Evolutionary conservation across 129 eudicot species (phyloP).

Genomic region (Silybum marianum): DNA sequence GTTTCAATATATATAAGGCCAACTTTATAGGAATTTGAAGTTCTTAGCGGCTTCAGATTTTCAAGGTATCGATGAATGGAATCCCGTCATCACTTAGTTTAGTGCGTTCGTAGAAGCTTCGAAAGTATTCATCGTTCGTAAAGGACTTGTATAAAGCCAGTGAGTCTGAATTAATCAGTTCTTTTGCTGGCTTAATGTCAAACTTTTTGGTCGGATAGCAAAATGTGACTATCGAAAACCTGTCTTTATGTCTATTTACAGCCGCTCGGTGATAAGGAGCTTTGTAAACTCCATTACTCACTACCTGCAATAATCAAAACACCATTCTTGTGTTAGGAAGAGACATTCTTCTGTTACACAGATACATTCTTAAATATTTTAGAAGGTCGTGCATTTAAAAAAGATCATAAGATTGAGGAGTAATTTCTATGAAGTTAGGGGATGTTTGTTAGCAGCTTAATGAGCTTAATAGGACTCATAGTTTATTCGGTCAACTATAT

Average conservation of each 20-base stretch:
- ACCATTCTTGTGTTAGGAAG: background rate
- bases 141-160: slow-evolving; percentile 32
- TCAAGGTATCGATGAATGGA: slow-evolving; percentile 43
- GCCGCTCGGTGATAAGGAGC: slow-evolving; percentile 43
- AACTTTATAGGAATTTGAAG: slow-evolving; percentile 21
- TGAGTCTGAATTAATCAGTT: slow-evolving; percentile 24
- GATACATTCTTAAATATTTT: background rate
- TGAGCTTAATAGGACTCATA: background rate
- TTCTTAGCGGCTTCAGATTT: slow-evolving; percentile 11
- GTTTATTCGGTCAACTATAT: background rate
- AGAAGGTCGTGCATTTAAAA: background rate
- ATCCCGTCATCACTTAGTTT: slow-evolving; percentile 33
- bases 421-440: no score
- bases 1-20: slow-evolving; percentile 6
- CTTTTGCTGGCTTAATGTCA: slow-evolving; percentile 29
- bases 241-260: slow-evolving; percentile 35
- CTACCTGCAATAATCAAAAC: slow-evolving; percentile 24
- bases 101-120: slow-evolving; percentile 31
- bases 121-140: slow-evolving; percentile 25
- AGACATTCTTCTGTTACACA: background rate
- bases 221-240: slow-evolving; percentile 39
- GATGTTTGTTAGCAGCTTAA: background rate
- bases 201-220: slow-evolving; percentile 34
- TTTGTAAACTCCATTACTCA: slow-evolving; percentile 41
- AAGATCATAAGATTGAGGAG: background rate